Conservation (phyloP, 2,329 filamentous ascomycete genomes). For the Aspergillus arachidicola region DNA sequence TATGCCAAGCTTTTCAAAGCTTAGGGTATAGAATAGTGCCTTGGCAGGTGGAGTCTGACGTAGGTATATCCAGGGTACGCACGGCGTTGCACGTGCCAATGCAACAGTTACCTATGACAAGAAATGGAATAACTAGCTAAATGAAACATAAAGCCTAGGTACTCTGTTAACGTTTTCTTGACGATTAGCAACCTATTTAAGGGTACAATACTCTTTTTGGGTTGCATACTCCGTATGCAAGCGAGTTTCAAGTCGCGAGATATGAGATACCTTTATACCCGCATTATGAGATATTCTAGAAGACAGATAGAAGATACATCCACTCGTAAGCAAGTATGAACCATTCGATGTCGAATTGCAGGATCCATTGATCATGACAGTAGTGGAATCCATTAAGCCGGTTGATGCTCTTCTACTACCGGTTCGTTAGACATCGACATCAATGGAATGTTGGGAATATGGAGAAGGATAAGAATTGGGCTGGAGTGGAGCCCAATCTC, state of each 20-base stretch:
- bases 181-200: not conserved
- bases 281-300: too few species aligned
- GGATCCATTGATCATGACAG: not conserved
- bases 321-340: too few species aligned
- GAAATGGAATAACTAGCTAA: not conserved
- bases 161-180: not conserved
- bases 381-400: not conserved
- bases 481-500: not conserved
- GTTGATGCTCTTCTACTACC: not conserved
- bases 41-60: not conserved
- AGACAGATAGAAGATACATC: too few species aligned
- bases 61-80: not conserved
- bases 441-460: not conserved
- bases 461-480: not conserved
- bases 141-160: not conserved
- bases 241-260: not conserved
- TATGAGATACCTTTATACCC: not conserved
- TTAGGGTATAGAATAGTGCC: not conserved
- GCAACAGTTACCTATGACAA: too few species aligned
- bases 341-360: too few species aligned
- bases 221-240: not conserved
- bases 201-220: not conserved
- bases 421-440: not conserved
- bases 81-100: not conserved
- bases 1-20: not conserved